These are phyloP conservation scores for Anthracocystis panici-leucophaei DNA, from an alignment of 1,284 basidiomycete species.

Conservation along the genomic window DNA sequence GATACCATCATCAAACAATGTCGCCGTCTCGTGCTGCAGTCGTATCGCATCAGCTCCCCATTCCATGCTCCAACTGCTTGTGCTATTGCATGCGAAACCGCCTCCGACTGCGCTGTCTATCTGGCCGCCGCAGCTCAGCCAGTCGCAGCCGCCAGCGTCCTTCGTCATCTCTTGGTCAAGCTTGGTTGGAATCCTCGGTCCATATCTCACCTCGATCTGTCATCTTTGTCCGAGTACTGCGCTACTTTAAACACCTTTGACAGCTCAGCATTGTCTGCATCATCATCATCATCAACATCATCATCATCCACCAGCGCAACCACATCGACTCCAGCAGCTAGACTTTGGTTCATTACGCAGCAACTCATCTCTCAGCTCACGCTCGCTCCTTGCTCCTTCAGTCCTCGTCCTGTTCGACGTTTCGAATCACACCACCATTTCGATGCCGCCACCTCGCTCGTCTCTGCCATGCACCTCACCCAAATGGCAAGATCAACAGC, in stretches of 20 bases:
- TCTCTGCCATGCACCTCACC: conserved; percentile 24
- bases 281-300: background rate
- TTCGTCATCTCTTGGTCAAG: conserved; percentile 34
- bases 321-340: background rate
- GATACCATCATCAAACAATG: conserved; percentile 16
- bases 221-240: background rate
- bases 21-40: conserved; percentile 22
- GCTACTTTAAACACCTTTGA: background rate
- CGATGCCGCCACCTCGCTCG: conserved; percentile 22
- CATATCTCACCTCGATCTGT: background rate
- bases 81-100: conserved; percentile 18
- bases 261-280: background rate
- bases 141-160: conserved; percentile 16
- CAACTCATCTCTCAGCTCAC: conserved; percentile 34
- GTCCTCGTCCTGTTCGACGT: conserved; percentile 25
- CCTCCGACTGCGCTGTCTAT: conserved; percentile 23
- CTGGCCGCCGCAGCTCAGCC: conserved; percentile 20
- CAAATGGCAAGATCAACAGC: conserved; percentile 21
- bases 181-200: conserved; percentile 31
- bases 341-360: conserved; percentile 21
- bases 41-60: conserved; percentile 8
- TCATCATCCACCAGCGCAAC: background rate
- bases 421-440: conserved; percentile 27
- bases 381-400: conserved; percentile 16
- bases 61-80: conserved; percentile 15